Evolutionary conservation across 768 basidiomycete genomes (phyloP), one percentile per base, ranked within the genome.

Genomic region (Mycena olivaceomarginata): DNA sequence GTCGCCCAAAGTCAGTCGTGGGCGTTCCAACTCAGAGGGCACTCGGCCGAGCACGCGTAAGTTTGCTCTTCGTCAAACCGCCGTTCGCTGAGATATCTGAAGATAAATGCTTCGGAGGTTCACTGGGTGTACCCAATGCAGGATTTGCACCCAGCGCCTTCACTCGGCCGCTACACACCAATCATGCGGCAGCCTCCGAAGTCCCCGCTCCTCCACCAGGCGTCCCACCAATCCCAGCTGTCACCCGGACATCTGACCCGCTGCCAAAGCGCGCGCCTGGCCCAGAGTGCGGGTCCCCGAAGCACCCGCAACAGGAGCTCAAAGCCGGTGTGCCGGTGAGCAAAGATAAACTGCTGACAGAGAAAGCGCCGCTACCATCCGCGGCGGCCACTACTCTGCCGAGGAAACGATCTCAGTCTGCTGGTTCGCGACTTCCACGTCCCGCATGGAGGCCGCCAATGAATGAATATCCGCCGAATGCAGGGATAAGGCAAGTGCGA

Each of bases 1-100:
- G 2, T 15, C 22, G 8, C 39, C 22, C 1, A 62, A 16, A 39
- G 8, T 15, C 22, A 64, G 75, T 51, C 76, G 76, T 4, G 76
- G 39, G 22, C 72, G 76, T 22, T 77, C 76, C 0, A 73, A 77
- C 53, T 73, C 71, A 48, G 76, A 77, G 40, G 71, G 76, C n/a
- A 77, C 12, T 63, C 60, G 40, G 41, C 59, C n/a, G 20, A 62
- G 39, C 4, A 62, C n/a, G 48, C 70, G 76, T 77, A 20, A 66
- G 75, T 62, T 15, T 40, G 8, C n/a, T 16, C 12, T 22, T 12
- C 15, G 46, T 40, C 18, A 18, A 57, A 20, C 18, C 8, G 18
- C 18, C 12, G 46, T 37, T 45, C 4, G 16, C 53, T n/a, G 18
- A 73, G 16, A 68, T 7, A 39, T 6, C n/a, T 31, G 67, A 63